These are phyloP conservation scores for Fusarium sp. DNA, from an alignment of 2,329 filamentous ascomycete genomes.

Conservation along the genomic window DNA sequence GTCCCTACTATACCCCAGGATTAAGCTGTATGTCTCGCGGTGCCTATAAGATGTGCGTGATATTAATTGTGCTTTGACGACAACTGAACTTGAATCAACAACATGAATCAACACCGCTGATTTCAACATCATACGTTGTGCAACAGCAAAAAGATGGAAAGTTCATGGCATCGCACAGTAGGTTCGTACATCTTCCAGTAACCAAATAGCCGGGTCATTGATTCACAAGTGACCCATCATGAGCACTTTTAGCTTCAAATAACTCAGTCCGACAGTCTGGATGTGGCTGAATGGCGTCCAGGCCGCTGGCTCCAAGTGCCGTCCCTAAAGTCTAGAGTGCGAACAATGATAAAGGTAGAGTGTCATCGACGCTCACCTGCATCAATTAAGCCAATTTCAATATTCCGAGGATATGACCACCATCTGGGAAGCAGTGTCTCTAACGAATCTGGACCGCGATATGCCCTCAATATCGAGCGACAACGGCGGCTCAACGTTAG, in stretches of 20 bases:
- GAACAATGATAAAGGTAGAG: slow-evolving; percentile 17
- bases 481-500: slow-evolving; percentile 4
- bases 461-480: not conserved
- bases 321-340: slow-evolving; percentile 7
- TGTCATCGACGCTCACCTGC: not conserved
- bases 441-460: slow-evolving; percentile 10
- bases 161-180: slow-evolving; percentile 6
- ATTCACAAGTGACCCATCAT: slow-evolving; percentile 9
- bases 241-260: slow-evolving; percentile 16
- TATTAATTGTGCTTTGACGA: not conserved
- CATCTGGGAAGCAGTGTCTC: not conserved
- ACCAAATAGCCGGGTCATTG: slow-evolving; percentile 13
- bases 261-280: slow-evolving; percentile 31
- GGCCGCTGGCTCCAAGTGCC: slow-evolving; percentile 23
- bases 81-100: not conserved
- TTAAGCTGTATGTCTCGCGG: slow-evolving; percentile 21
- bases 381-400: slow-evolving; percentile 12
- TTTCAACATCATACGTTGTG: slow-evolving; percentile 1
- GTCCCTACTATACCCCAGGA: slow-evolving; percentile 14
- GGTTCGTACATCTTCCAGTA: not conserved
- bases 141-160: not conserved
- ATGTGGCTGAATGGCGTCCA: slow-evolving; percentile 28
- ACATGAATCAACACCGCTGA: not conserved
- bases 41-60: slow-evolving; percentile 3
- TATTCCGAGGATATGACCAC: not conserved